Conservation (phyloP, 78 protist genomes). For the Polysphondylium violaceum region DNA sequence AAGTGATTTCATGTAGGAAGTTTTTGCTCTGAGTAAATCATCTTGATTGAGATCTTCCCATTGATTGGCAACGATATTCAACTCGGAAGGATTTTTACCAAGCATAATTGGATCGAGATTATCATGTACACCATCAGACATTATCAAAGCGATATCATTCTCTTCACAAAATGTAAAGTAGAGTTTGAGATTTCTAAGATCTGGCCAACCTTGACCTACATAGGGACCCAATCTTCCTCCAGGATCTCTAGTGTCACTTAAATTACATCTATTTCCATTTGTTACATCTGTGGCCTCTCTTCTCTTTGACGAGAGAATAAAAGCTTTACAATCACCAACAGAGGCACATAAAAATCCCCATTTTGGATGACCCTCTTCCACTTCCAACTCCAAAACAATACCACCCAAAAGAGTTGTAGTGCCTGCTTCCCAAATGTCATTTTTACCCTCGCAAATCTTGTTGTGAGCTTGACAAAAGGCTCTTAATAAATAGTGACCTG, state of each 20-base stretch:
- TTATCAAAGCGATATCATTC: slow-evolving; percentile 74
- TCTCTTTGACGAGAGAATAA: slow-evolving; percentile 15
- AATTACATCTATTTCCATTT: slow-evolving; percentile 78
- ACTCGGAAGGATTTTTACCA: slow-evolving; percentile 42
- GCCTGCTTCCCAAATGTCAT: slow-evolving; percentile 87
- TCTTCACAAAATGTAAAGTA: slow-evolving; percentile 75
- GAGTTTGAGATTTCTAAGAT: slow-evolving; percentile 75
- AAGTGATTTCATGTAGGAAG: slow-evolving; percentile 44
- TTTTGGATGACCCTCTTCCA: slow-evolving; percentile 21
- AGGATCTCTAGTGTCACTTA: slow-evolving; percentile 70
- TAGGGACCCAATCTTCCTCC: slow-evolving; percentile 88
- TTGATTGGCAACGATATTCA: slow-evolving; percentile 9
- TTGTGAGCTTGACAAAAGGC: slow-evolving; percentile 80
- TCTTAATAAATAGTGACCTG: slow-evolving; percentile 69
- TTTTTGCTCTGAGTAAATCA: slow-evolving; percentile 36
- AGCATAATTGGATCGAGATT: slow-evolving; percentile 83
- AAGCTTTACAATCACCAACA: slow-evolving; percentile 89
- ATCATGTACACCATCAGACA: slow-evolving; percentile 85
- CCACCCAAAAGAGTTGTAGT: slow-evolving; percentile 86
- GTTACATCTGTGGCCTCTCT: slow-evolving; percentile 80
- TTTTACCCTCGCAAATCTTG: slow-evolving; percentile 65
- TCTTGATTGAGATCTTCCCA: slow-evolving; percentile 72
- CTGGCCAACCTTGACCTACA: slow-evolving; percentile 88
- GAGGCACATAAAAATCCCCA: slow-evolving; percentile 83
- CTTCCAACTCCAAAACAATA: slow-evolving; percentile 60